A percentile compares a stretch with the other conserved stretches of the same genome.
These are phyloP conservation scores for Apiotrichum sp. DNA, from an alignment of 1,284 basidiomycete species.

Conservation along the genomic window DNA sequence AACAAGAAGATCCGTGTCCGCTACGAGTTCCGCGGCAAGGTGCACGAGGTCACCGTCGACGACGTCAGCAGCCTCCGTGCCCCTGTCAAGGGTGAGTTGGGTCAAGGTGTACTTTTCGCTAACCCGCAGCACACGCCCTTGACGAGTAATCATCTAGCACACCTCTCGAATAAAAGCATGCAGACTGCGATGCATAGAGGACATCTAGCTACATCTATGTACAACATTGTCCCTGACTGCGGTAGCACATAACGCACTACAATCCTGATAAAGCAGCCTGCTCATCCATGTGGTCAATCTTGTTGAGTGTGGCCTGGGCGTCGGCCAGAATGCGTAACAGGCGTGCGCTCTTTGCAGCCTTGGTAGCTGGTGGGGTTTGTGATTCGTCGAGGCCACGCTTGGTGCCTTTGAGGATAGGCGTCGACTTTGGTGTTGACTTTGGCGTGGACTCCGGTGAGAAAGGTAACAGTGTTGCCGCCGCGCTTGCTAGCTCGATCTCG, in stretches of 20 bases:
- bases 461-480: not conserved
- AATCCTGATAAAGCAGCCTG: not conserved
- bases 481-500: not conserved
- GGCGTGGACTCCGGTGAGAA: not conserved
- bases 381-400: constrained; percentile 6
- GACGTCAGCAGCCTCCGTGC: constrained; percentile 66
- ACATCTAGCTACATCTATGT: not conserved
- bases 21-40: constrained; percentile 67
- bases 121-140: constrained; percentile 3
- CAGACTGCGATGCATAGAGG: not conserved
- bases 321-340: constrained; percentile 23
- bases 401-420: constrained; percentile 5
- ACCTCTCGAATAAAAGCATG: not conserved
- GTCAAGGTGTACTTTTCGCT: not conserved
- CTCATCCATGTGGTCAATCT: constrained; percentile 1
- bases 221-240: not conserved
- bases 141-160: constrained; percentile 1
- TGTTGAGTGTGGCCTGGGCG: constrained; percentile 21
- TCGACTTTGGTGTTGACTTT: not conserved
- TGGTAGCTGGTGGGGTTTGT: constrained; percentile 12
- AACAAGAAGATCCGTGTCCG: constrained; percentile 57
- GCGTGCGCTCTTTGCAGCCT: constrained; percentile 27
- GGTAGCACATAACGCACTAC: too few relatives aligned
- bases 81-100: constrained; percentile 57
- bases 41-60: constrained; percentile 69